Base-by-base conservation (phyloP, 352 stramenopile genomes). In the Phytophthora sojae region DNA sequence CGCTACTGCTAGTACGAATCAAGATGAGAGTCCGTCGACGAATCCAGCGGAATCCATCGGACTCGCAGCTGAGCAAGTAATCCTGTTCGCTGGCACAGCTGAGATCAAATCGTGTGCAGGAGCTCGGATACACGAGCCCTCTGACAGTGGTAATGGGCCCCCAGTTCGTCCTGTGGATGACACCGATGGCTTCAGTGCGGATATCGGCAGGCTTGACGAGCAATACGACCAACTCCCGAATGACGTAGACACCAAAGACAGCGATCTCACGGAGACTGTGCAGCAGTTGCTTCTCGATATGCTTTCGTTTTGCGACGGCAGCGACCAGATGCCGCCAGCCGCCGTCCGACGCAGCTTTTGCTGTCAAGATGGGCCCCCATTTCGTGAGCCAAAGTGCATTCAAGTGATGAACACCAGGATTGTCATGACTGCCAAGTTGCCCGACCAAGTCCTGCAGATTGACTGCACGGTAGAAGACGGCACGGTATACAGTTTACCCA, bases 371-470 rank as follows among this genome's bases (percentile, higher is more conserved):
- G 37, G 17, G 12, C 3, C 4, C 17, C n/a, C n/a, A n/a, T n/a
- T n/a, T n/a, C n/a, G n/a, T n/a, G n/a, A n/a, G n/a, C 25, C 29
- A 6, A 52, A 62, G 53, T 23, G 12, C 8, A 45, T 50, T n/a
- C 30, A 44, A 30, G 4, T 61, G 2, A 49, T 19, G 21, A 54
- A 59, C 51, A 42, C 25, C 26, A 60, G 32, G 17, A 44, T 66
- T 55, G 49, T 66, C 55, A 69, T 76, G 39, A 76, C 63, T 4
- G 69, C 69, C n/a, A 62, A 63, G 26, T 23, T 76, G 26, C 35
- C 44, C 5, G 47, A 72, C 17, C 44, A 62, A 59, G 42, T 66
- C 55, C 25, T 76, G 17, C 64, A 65, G 35, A 61, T 76, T 30
- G 58, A 73, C 14, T 76, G 69, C 52, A 44, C 50, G 39, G 25